Percentiles rank a stretch among this genome's conserved stretches.
Evolutionary conservation across 208 protist genomes (phyloP).

Genomic region (Leishmania lainsoni): DNA sequence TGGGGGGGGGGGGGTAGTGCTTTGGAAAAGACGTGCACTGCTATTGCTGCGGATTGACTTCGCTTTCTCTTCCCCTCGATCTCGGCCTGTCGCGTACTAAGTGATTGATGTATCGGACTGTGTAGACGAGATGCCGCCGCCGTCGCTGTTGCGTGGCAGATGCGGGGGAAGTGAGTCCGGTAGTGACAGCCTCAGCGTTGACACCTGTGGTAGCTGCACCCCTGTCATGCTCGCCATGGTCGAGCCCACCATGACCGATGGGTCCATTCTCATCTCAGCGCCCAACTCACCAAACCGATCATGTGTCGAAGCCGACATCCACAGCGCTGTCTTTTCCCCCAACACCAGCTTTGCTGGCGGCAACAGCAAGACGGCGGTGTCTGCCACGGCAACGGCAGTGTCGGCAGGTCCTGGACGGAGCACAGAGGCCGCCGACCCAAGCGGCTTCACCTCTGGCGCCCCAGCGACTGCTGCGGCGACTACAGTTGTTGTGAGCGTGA

Average conservation of each 20-base stretch:
- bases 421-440: background rate
- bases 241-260: constrained; percentile 12
- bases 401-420: background rate
- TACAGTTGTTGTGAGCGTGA: background rate
- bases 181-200: background rate
- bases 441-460: background rate
- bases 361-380: background rate
- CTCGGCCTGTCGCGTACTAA: background rate
- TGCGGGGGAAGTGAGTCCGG: background rate
- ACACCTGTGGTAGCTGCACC: background rate
- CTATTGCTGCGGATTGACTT: background rate
- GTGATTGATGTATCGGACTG: background rate
- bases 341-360: constrained; percentile 15
- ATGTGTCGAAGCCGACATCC: constrained; percentile 3
- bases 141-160: background rate
- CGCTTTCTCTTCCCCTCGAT: background rate
- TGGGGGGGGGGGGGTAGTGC: background rate
- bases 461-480: background rate
- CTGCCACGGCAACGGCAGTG: background rate
- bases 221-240: constrained; percentile 3
- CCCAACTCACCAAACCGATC: constrained; percentile 10
- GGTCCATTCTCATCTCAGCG: background rate
- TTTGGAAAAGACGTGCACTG: background rate
- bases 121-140: background rate
- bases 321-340: constrained; percentile 15